Evolutionary conservation across 1,139 yeast species (phyloP).

Genomic region (Taphrina confusa): DNA sequence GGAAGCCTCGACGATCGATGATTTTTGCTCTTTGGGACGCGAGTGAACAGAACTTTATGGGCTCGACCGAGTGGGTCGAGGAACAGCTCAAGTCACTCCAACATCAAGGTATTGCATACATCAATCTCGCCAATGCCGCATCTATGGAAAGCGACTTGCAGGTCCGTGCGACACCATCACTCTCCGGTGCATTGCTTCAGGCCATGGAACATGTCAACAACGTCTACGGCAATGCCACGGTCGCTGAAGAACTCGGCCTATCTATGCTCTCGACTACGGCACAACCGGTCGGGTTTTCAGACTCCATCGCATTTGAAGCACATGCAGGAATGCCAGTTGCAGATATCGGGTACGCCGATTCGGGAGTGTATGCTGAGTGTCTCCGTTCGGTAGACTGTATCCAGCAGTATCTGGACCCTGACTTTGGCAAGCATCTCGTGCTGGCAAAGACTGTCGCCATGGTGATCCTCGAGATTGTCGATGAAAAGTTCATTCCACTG

Average conservation of each 20-base stretch:
- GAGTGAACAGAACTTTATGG: constrained; percentile 77
- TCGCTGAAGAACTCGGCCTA: constrained; percentile 40
- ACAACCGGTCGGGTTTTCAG: constrained; percentile 36
- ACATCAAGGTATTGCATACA: constrained; percentile 67
- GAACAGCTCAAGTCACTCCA: constrained; percentile 56
- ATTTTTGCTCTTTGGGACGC: constrained; percentile 88
- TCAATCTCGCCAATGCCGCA: constrained; percentile 77
- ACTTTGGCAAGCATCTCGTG: constrained; percentile 59
- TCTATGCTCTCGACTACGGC: constrained; percentile 20
- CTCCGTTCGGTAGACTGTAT: constrained; percentile 28
- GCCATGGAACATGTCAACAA: constrained; percentile 51
- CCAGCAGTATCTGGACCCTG: constrained; percentile 35
- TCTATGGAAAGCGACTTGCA: constrained; percentile 58
- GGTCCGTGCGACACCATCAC: constrained; percentile 67
- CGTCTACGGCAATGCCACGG: constrained; percentile 49
- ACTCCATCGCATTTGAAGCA: constrained; percentile 49
- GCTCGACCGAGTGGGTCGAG: constrained; percentile 79
- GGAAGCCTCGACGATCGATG: constrained; percentile 83
- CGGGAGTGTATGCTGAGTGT: constrained; percentile 4
- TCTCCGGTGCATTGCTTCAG: constrained; percentile 53
- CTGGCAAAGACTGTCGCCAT: constrained; percentile 61
- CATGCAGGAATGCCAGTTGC: constrained; percentile 43
- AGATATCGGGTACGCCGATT: constrained; percentile 2
- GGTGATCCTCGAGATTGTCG: constrained; percentile 60
- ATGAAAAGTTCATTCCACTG: constrained; percentile 75